These are phyloP conservation scores for Globisporangium middletonii DNA, from an alignment of 352 stramenopile genomes.

Conservation along the genomic window DNA sequence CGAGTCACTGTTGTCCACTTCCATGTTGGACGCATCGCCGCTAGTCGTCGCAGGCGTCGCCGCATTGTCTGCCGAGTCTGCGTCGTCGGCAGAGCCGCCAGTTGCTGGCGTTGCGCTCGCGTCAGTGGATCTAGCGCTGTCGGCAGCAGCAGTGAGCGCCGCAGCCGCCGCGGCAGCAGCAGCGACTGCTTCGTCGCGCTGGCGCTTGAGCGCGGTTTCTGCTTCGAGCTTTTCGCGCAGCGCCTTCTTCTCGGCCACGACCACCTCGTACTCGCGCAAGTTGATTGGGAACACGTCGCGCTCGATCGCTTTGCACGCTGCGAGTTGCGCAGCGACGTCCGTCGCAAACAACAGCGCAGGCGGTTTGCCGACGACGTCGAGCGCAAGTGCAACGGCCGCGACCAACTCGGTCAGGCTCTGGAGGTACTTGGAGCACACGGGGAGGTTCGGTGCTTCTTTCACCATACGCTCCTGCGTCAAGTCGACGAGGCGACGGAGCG, in stretches of 20 bases:
- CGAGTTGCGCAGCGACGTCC: conserved; percentile 30
- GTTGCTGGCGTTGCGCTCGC: conserved; percentile 13
- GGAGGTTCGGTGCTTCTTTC: conserved; percentile 68
- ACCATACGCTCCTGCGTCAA: conserved; percentile 70
- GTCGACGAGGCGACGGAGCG: conserved; percentile 62
- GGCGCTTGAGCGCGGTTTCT: conserved; percentile 43
- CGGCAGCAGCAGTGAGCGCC: not conserved
- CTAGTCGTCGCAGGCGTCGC: conserved; percentile 7
- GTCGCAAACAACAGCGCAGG: conserved; percentile 46
- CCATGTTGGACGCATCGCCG: conserved; percentile 51
- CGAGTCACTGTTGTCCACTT: conserved; percentile 76
- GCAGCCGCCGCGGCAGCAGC: conserved; percentile 15
- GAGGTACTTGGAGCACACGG: conserved; percentile 79
- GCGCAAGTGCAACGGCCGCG: conserved; percentile 56
- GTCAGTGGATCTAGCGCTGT: conserved; percentile 3
- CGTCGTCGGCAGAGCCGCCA: conserved; percentile 14
- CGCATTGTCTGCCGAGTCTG: conserved; percentile 20
- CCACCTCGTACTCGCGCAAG: conserved; percentile 63
- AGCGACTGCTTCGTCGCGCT: conserved; percentile 29
- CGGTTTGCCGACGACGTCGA: conserved; percentile 40
- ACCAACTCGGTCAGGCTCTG: conserved; percentile 83
- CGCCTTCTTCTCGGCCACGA: conserved; percentile 32
- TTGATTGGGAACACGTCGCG: conserved; percentile 61
- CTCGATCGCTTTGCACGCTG: conserved; percentile 58
- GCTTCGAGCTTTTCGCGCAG: conserved; percentile 29